Evolutionary conservation across 768 basidiomycete genomes (phyloP).

Genomic region (Tulasnella sp.): DNA sequence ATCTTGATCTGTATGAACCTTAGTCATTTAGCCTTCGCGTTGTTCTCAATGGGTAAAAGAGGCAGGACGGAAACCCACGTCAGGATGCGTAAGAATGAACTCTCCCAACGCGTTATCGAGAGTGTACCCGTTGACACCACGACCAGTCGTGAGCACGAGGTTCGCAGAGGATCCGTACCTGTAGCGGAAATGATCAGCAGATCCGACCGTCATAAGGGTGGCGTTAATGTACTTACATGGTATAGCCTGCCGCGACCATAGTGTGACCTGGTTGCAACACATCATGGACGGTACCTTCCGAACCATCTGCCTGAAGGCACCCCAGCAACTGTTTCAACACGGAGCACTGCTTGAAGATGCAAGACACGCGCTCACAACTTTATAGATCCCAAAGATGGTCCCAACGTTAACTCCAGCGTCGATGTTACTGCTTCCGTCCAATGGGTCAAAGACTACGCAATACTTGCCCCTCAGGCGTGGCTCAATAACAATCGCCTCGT

Average conservation of each 20-base stretch:
- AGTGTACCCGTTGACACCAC: slow-evolving; percentile 96
- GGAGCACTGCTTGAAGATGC: background rate
- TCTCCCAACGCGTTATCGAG: slow-evolving; percentile 92
- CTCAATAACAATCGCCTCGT: slow-evolving; percentile 86
- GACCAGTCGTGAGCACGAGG: slow-evolving; percentile 86
- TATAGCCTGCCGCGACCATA: slow-evolving; percentile 98
- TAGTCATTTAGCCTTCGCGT: background rate
- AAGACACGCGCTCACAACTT: slow-evolving; percentile 47
- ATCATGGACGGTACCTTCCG: slow-evolving; percentile 70
- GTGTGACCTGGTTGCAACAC: slow-evolving; percentile 88
- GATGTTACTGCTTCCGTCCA: slow-evolving; percentile 94
- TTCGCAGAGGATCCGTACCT: slow-evolving; percentile 95
- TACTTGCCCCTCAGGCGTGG: slow-evolving; percentile 73
- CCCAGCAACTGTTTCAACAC: slow-evolving; percentile 5
- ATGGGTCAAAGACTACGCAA: slow-evolving; percentile 97
- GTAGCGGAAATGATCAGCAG: background rate
- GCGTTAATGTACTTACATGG: slow-evolving; percentile 55
- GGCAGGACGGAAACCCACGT: slow-evolving; percentile 39
- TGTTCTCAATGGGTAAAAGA: background rate
- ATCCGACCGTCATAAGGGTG: background rate
- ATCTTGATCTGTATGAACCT: slow-evolving; percentile 61
- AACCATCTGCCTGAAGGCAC: slow-evolving; percentile 51
- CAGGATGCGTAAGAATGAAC: slow-evolving; percentile 97
- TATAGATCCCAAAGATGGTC: slow-evolving; percentile 96
- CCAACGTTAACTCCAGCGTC: slow-evolving; percentile 98